A percentile compares a stretch with the other conserved stretches of the same genome.
Conservation (phyloP, 768 basidiomycete genomes). For the Filobasidium floriforme region DNA sequence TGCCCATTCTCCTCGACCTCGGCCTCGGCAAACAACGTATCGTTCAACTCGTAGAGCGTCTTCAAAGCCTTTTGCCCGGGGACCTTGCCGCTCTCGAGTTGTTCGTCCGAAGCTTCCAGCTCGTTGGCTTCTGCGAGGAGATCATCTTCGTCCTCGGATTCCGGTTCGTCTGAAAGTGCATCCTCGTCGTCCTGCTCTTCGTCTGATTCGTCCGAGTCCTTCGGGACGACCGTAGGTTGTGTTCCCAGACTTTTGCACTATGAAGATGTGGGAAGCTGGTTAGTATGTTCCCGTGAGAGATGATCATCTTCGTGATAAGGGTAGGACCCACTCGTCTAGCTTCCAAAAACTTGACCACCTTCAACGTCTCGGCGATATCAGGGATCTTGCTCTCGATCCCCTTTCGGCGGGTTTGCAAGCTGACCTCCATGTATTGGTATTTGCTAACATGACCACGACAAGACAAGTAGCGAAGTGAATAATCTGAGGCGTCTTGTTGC, state of each 20-base stretch:
- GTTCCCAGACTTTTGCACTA: conserved; percentile 24
- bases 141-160: conserved; percentile 47
- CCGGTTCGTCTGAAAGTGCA: conserved; percentile 38
- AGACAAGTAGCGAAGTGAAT: neutral
- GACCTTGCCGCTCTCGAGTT: conserved; percentile 43
- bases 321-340: conserved; percentile 57
- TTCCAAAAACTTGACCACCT: conserved; percentile 76
- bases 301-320: neutral
- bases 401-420: conserved; percentile 65
- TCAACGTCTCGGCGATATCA: conserved; percentile 84
- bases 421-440: conserved; percentile 96
- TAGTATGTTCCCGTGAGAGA: neutral
- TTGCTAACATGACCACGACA: conserved; percentile 55
- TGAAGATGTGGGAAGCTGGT: neutral
- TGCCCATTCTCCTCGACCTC: conserved; percentile 76
- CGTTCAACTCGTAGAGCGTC: conserved; percentile 90
- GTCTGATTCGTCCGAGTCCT: neutral
- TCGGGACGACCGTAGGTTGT: conserved; percentile 17
- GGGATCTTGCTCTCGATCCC: conserved; percentile 90
- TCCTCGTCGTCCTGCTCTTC: conserved; percentile 49
- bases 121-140: conserved; percentile 39
- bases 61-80: conserved; percentile 50
- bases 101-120: conserved; percentile 32
- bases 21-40: conserved; percentile 89
- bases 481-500: no score